Base-by-base conservation (phyloP, 345 rosid genomes). In the Psidium friedrichsthalianum region DNA sequence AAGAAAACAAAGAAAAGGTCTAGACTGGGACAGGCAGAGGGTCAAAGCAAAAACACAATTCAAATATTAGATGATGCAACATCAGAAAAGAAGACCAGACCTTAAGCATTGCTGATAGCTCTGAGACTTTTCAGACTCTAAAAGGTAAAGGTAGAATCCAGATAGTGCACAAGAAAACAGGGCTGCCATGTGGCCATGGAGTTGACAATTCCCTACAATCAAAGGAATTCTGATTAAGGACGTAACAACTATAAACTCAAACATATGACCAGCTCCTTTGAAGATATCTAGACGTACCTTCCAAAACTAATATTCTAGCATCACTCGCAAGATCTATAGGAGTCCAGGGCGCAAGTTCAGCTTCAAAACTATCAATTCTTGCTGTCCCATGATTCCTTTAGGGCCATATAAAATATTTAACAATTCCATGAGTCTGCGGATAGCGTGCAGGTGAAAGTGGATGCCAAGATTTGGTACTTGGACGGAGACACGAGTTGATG, bases 391-490 rank as follows among this genome's bases (percentile, higher is more conserved):
- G 83, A 88, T 88, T 87, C 92, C 94, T 92, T 91, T 89, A 55
- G 94, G 88, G 82, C 89, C 92, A 86, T 90, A 86, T 85, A 92
- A 84, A 88, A 96, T 91, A 85, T 92, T 90, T 84, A 91, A 86
- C 88, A 97, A 90, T 88, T 95, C 98, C 93, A 94, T 88, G 87
- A 96, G 92, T 89, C 92, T 92, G 90, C 87, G 83, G 83, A 84
- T 93, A 97, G 90, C 99, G 93, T 49, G 89, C 91, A 51, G 98
- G 99, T 78, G 99, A 97, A 96, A 91, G 92, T 97, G 99, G 90
- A 97, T 90, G 89, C 98, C 93, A 90, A 97, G 95, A 90, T 92
- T 97, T 85, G 99, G 99, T 87, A 97, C 97, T 97, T 97, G 97
- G 88, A 97, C 88, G 84, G 98, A 95, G 88, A 97, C 91, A 86